Evolutionary conservation across 768 basidiomycete species (phyloP), one percentile per base, ranked within the genome.

Genomic region (Rhodotorula sphaerocarpa): DNA sequence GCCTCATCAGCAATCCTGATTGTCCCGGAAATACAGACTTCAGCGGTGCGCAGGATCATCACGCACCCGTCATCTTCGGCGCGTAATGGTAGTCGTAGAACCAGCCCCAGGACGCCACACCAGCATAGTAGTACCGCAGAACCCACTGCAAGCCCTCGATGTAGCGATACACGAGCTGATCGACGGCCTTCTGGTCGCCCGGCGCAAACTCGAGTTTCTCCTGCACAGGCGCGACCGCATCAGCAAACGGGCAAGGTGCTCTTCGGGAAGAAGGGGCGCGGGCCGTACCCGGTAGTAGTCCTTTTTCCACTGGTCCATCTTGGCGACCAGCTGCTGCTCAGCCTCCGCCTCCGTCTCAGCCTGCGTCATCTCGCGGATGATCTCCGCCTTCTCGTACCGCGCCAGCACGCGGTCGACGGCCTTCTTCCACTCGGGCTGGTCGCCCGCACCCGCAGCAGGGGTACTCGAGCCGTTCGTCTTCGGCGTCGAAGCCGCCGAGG

Each of bases 1-100:
- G n/a, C n/a, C n/a, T n/a, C n/a, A n/a, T n/a, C n/a, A n/a, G n/a
- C n/a, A n/a, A n/a, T n/a, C n/a, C n/a, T n/a, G n/a, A n/a, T n/a
- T n/a, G n/a, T n/a, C n/a, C n/a, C n/a, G n/a, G n/a, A n/a, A n/a
- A n/a, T n/a, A n/a, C n/a, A n/a, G n/a, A n/a, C n/a, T n/a, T n/a
- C n/a, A n/a, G n/a, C n/a, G n/a, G n/a, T 31, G 18, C 3, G 25
- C 5, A 16, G 16, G 36, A 39, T 9, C 21, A n/a, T 33, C 12
- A 23, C 80, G 56, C 70, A 92, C 93, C 93, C 25, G 90, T 90
- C 58, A 97, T 96, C 33, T 91, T 84, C 27, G 95, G 95, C 0
- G 95, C 87, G 74, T 92, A 99, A 74, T 99, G 93, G 74, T 96
- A 97, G 75, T 92, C 79, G 77, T 97, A 97, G 78, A 93, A 99